Conservation (phyloP, 106 monocot genomes). For the Hemerocallis citrina region DNA sequence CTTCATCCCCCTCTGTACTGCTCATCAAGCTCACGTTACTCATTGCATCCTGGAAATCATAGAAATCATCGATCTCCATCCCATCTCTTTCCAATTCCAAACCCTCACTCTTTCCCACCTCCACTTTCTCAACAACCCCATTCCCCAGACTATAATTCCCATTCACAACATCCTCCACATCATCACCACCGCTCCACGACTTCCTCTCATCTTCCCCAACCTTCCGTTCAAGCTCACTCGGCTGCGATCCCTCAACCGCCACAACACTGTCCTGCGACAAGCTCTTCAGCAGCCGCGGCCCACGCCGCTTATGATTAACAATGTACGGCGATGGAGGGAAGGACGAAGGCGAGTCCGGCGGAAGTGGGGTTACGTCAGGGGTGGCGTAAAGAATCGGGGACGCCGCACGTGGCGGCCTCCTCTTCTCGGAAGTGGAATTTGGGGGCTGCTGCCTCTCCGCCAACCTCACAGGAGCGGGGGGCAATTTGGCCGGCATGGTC, state of each 20-base stretch:
- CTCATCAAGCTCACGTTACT: slow-evolving; percentile 44
- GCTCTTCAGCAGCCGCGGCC: slow-evolving; percentile 36
- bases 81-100: slow-evolving; percentile 24
- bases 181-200: background rate
- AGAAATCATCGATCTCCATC: slow-evolving; percentile 42
- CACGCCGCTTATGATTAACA: slow-evolving; percentile 47
- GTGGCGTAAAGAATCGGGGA: slow-evolving; percentile 61
- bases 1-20: slow-evolving; percentile 26
- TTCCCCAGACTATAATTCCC: background rate
- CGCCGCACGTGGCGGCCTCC: slow-evolving; percentile 8
- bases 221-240: background rate
- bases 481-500: no score
- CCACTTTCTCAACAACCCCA: background rate
- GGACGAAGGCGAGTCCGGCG: slow-evolving; percentile 12
- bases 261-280: slow-evolving; percentile 15
- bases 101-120: background rate
- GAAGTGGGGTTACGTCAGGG: slow-evolving; percentile 25
- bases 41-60: slow-evolving; percentile 44
- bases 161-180: background rate
- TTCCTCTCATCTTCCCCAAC: background rate
- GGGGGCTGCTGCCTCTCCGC: background rate
- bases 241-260: background rate
- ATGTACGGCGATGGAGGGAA: slow-evolving; percentile 22
- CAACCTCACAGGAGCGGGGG: slow-evolving; percentile 9
- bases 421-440: background rate